Evolutionary conservation across 306 rosid genomes (phyloP), one percentile per base, ranked within the genome.

Genomic region (Crotalaria pallida): DNA sequence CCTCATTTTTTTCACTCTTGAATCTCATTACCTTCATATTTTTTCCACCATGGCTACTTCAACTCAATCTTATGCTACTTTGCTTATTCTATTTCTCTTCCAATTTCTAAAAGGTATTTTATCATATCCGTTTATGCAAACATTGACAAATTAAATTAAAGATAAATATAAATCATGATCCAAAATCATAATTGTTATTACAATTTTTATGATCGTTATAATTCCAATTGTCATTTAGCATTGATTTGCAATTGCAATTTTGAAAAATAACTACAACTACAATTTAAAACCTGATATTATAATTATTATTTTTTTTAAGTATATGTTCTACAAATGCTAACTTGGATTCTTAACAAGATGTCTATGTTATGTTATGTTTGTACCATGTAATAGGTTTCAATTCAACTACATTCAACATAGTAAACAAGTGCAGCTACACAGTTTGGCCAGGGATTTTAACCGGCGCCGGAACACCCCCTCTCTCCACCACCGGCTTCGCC

Each of bases 391-490:
- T 81, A 87, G 88, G 82, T 59, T 84, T 71, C 0, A 49, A 72
- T 69, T 75, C 87, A 27, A 67, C 98, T 0, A 87, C 96, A 34
- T 93, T 93, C 71, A 85, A 93, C 3, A 67, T 93, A 1, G 26
- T 76, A 1, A 88, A 90, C 76, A 57, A 86, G 59, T 93, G 98
- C 60, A 76, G 81, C 69, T 84, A 87, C 75, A 74, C 94, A 0
- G 81, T 93, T 1, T 93, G 96, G 96, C 96, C 98, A 0, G 96
- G 96, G 43, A 70, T 90, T 71, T 43, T 92, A 21, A 88, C 98
- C 0, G 55, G 77, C 22, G 94, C 97, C 0, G 98, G 96, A 7
- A 86, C 88, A 1, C n/a, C 83, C 0, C 88, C 74, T 24, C 89
- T 88, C 9, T 36, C 92, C 44, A 78, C 85, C 26, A 92, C 96